Base-by-base conservation (phyloP, 2,329 filamentous ascomycete species). In the Diaporthe sp. region DNA sequence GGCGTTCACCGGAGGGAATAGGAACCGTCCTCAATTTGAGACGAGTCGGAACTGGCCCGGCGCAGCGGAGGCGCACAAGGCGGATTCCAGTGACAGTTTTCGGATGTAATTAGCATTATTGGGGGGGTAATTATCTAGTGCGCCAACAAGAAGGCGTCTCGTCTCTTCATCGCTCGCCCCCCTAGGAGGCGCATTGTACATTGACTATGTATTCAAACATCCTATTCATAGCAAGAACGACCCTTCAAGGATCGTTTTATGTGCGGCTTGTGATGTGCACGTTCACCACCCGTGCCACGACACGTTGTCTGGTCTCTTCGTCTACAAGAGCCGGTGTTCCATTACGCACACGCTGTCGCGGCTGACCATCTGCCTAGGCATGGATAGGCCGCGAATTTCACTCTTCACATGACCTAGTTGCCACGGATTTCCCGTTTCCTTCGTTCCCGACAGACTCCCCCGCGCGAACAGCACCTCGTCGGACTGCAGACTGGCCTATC, bases 41-140 rank as follows among this genome's bases (percentile, higher is more conserved):
- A 17, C 39, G 27, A 65, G 30, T 35, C 39, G 61, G 42, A 50
- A 53, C 15, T 68, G 63, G n/a, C 47, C 25, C 8, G 32, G 63
- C 32, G 47, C 63, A 50, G 25, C 22, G 9, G 32, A 39, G 30
- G 63, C 63, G 47, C 63, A 39, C 19, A n/a, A 53, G n/a, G 32
- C 32, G 63, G 37, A 2, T 25, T 39, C 47, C 32, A 39, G 12
- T 39, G 30, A 7, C 25, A 15, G 13, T 10, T 59, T 63, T 63
- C 44, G 42, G 30, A 35, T 44, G 47, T 63, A 27, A 55, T 71
- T 63, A 63, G 44, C 58, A 63, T 53, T 71, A 71, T 47, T 22
- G 27, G 27, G 35, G 47, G 63, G 22, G 32, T 22, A 22, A 19
- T 25, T 44, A 71, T 55, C 25, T 53, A 50, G 59, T n/a, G 25